phyloP scores from a whole-genome alignment of 495 filamentous ascomycete species.

The Penicillium antarcticum region DNA sequence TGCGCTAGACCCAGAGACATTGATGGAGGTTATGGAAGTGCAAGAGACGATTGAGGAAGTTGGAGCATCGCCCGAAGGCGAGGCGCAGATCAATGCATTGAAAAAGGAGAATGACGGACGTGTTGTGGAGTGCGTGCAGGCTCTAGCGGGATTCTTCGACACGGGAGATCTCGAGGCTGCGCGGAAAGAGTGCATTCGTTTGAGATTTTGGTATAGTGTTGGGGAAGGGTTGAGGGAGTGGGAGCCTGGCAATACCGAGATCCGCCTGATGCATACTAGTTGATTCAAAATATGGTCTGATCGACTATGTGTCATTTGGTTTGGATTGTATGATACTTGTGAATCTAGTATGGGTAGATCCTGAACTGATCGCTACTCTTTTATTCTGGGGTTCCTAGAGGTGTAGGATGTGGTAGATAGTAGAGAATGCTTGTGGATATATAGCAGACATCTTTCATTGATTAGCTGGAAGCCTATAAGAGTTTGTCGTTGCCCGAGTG shows the following conservation, averaged over 20 bases:
- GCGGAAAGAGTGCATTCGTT: conserved; percentile 63
- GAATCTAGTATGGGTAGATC: background rate
- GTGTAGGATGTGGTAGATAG: too few relatives aligned
- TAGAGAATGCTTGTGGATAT: too few relatives aligned
- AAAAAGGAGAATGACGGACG: conserved; percentile 64
- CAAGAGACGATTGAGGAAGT: conserved; percentile 78
- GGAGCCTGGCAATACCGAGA: conserved; percentile 69
- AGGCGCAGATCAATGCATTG: conserved; percentile 61
- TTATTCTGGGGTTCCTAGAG: background rate
- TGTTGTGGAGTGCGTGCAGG: conserved; percentile 55
- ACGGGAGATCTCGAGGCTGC: conserved; percentile 63
- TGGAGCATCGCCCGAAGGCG: conserved; percentile 46
- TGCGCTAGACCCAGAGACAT: conserved; percentile 64
- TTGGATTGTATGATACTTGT: background rate
- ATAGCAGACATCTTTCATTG: too few relatives aligned
- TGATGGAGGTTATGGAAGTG: conserved; percentile 86
- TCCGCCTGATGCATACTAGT: conserved; percentile 57
- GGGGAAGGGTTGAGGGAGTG: conserved; percentile 74
- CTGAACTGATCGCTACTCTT: background rate
- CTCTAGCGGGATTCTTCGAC: conserved; percentile 61
- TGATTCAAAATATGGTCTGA: background rate
- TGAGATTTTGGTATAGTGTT: conserved; percentile 93
- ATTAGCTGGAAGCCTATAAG: too few relatives aligned
- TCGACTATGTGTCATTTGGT: conserved; percentile 1
- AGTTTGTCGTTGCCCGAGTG: too few relatives aligned